Percentiles rank a stretch among this genome's conserved stretches.
Conservation (phyloP, 2,329 filamentous ascomycete genomes). For the Ophiostoma quercus region DNA sequence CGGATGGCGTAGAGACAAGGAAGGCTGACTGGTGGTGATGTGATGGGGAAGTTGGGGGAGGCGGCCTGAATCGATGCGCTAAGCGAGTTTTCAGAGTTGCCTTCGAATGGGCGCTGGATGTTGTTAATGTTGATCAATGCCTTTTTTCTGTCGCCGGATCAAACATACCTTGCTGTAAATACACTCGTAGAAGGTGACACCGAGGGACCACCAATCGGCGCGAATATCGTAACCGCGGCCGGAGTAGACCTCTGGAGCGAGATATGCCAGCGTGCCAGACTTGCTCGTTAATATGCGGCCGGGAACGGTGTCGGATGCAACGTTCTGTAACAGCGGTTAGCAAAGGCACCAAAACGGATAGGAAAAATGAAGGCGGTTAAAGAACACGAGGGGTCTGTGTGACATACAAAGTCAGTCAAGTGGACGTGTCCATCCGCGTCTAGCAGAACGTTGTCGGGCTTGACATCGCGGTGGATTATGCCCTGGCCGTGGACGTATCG, state of each 20-base stretch:
- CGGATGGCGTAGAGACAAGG: slow-evolving; percentile 85
- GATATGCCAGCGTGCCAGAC: slow-evolving; percentile 90
- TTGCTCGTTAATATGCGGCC: slow-evolving; percentile 85
- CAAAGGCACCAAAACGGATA: neutral
- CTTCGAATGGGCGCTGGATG: slow-evolving; percentile 80
- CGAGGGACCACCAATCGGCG: slow-evolving; percentile 98
- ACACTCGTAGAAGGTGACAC: slow-evolving; percentile 98
- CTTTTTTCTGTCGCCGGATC: too few species aligned
- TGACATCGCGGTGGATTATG: slow-evolving; percentile 87
- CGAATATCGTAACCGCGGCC: slow-evolving; percentile 84
- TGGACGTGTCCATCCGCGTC: slow-evolving; percentile 92
- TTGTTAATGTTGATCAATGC: neutral
- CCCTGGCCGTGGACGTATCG: slow-evolving; percentile 79
- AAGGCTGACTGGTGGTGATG: slow-evolving; percentile 81
- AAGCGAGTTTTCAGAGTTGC: slow-evolving; percentile 74
- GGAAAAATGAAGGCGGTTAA: neutral
- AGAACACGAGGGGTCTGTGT: neutral
- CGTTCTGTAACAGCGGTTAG: slow-evolving; percentile 59
- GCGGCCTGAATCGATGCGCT: slow-evolving; percentile 75
- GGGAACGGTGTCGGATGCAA: slow-evolving; percentile 85
- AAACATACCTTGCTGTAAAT: slow-evolving; percentile 87
- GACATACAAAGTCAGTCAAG: slow-evolving; percentile 87
- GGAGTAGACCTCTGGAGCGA: slow-evolving; percentile 90
- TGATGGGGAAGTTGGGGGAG: slow-evolving; percentile 83
- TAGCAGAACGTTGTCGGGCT: slow-evolving; percentile 85